Conservation (phyloP, 805 yeast genomes). For the Ogataea dorogensis region DNA sequence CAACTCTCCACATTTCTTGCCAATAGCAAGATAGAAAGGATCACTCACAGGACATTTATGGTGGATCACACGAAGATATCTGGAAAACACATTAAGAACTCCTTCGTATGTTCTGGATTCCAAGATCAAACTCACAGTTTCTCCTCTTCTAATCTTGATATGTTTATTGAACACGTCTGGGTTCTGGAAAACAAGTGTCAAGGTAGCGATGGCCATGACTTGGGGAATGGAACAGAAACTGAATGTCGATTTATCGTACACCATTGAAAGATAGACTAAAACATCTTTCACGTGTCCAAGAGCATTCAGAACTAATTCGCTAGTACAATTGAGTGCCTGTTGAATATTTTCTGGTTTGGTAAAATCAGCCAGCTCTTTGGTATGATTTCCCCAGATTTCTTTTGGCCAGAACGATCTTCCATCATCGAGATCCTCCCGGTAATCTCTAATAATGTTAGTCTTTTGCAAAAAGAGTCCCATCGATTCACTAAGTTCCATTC, state of each 20-base stretch:
- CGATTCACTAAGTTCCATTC: constrained; percentile 63
- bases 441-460: constrained; percentile 94
- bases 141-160: constrained; percentile 89
- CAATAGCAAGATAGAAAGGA: constrained; percentile 81
- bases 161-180: constrained; percentile 64
- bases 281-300: constrained; percentile 75
- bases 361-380: constrained; percentile 62
- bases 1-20: constrained; percentile 81
- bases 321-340: constrained; percentile 71
- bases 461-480: constrained; percentile 97
- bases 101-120: constrained; percentile 72
- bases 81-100: constrained; percentile 72
- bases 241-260: constrained; percentile 79
- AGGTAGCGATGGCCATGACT: constrained; percentile 97
- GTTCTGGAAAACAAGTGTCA: constrained; percentile 82
- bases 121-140: constrained; percentile 73
- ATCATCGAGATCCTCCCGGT: constrained; percentile 85
- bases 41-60: constrained; percentile 75
- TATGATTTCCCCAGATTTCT: constrained; percentile 86
- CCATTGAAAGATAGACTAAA: constrained; percentile 68
- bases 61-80: constrained; percentile 73
- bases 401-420: constrained; percentile 96
- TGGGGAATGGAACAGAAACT: constrained; percentile 97
- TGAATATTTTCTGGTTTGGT: constrained; percentile 43
- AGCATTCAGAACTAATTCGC: constrained; percentile 77